Percentiles rank a stretch among this genome's conserved stretches.
phyloP scores from a whole-genome alignment of 2,329 filamentous ascomycete species.

The Aspergillus sclerotialis region DNA sequence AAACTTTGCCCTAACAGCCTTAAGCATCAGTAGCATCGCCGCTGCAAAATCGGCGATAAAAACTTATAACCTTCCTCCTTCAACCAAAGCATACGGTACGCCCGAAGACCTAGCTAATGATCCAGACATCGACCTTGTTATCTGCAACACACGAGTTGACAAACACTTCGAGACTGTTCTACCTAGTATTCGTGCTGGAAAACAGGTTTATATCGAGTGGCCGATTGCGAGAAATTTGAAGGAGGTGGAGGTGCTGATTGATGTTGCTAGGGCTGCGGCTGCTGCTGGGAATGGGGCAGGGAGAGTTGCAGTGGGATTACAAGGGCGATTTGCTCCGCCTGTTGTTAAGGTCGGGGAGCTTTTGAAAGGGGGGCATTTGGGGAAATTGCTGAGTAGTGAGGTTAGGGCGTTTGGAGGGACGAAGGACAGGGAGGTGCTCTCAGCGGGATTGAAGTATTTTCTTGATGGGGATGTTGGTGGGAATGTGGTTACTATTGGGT shows the following conservation, averaged over 20 bases:
- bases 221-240: slow-evolving; percentile 44
- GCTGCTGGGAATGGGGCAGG: background rate
- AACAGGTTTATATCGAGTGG: slow-evolving; percentile 53
- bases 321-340: slow-evolving; percentile 43
- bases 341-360: slow-evolving; percentile 40
- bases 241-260: slow-evolving; percentile 38
- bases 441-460: slow-evolving; percentile 7
- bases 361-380: slow-evolving; percentile 41
- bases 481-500: slow-evolving; percentile 6
- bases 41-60: slow-evolving; percentile 9
- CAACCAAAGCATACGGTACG: slow-evolving; percentile 45
- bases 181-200: slow-evolving; percentile 47
- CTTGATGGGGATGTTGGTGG: slow-evolving; percentile 7
- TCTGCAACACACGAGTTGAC: slow-evolving; percentile 46
- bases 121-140: slow-evolving; percentile 47
- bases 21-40: slow-evolving; percentile 6
- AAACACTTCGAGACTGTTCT: slow-evolving; percentile 42
- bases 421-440: slow-evolving; percentile 2
- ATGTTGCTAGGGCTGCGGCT: slow-evolving; percentile 23
- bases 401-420: slow-evolving; percentile 26
- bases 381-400: slow-evolving; percentile 44
- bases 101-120: slow-evolving; percentile 43
- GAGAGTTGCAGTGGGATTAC: slow-evolving; percentile 39
- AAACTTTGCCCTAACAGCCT: slow-evolving; percentile 6
- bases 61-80: slow-evolving; percentile 35